Conservation (phyloP, 495 filamentous ascomycete genomes). For the Aspergillus homomorphus region DNA sequence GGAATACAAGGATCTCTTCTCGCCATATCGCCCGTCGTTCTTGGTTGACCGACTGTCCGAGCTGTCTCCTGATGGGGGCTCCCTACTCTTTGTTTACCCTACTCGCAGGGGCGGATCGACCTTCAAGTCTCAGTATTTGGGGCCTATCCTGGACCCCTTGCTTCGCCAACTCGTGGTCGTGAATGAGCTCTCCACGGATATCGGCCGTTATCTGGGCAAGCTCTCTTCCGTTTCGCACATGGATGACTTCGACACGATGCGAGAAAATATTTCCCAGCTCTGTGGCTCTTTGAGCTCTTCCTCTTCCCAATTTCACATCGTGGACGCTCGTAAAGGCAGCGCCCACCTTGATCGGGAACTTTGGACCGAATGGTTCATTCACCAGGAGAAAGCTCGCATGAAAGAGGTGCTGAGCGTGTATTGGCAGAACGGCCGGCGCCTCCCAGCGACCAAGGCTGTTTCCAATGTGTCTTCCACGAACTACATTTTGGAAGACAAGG, state of each 20-base stretch:
- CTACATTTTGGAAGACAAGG: conserved; percentile 36
- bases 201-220: conserved; percentile 55
- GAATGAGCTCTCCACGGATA: conserved; percentile 58
- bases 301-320: conserved; percentile 45
- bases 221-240: conserved; percentile 58
- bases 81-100: conserved; percentile 67
- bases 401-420: conserved; percentile 57
- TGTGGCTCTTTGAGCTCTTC: conserved; percentile 42
- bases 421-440: conserved; percentile 50
- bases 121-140: conserved; percentile 63
- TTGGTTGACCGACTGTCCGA: conserved; percentile 67
- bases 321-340: conserved; percentile 51
- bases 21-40: conserved; percentile 51
- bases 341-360: conserved; percentile 53
- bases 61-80: conserved; percentile 57
- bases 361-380: conserved; percentile 70
- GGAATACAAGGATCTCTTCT: conserved; percentile 62
- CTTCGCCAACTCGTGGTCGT: conserved; percentile 63
- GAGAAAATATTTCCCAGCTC: conserved; percentile 47
- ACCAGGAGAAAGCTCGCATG: conserved; percentile 67
- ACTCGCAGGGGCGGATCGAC: conserved; percentile 60
- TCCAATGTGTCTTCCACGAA: conserved; percentile 29
- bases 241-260: conserved; percentile 56
- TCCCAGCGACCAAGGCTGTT: conserved; percentile 35
- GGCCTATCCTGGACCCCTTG: conserved; percentile 64